Conservation (phyloP, 1,284 basidiomycete species). For the Caloboletus firmus region DNA sequence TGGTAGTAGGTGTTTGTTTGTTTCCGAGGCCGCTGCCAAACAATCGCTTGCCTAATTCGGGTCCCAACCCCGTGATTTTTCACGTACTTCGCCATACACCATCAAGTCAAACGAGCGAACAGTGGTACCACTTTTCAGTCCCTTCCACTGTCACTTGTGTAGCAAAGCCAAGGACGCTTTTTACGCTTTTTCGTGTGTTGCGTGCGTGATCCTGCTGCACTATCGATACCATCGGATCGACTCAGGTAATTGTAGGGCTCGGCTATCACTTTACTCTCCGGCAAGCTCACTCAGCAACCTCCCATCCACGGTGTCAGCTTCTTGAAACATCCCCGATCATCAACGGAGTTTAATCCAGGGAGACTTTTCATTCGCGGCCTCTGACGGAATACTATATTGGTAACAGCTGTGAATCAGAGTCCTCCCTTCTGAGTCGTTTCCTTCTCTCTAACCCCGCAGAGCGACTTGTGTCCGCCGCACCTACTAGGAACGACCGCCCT, state of each 20-base stretch:
- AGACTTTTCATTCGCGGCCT: neutral
- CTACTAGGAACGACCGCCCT: constrained; percentile 7
- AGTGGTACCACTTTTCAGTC: neutral
- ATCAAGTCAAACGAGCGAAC: neutral
- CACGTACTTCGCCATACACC: neutral
- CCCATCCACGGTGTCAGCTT: constrained; percentile 8
- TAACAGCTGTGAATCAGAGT: neutral
- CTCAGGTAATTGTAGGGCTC: neutral
- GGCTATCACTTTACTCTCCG: constrained; percentile 1
- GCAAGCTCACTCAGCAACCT: neutral
- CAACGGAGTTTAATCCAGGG: neutral
- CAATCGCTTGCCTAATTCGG: constrained; percentile 5
- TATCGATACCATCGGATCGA: constrained; percentile 1
- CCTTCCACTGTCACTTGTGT: too few species aligned
- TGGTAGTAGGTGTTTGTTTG: constrained; percentile 30
- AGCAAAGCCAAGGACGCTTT: neutral
- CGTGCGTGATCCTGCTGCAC: neutral
- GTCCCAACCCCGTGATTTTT: too few species aligned
- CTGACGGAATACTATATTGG: neutral
- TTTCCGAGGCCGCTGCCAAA: constrained; percentile 32
- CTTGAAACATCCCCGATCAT: constrained; percentile 8
- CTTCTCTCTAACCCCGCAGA: constrained; percentile 12
- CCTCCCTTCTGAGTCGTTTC: neutral
- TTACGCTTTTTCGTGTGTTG: neutral
- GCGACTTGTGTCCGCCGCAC: constrained; percentile 1